Conservation (phyloP, 306 rosid species). For the Dalbergia cultrata region DNA sequence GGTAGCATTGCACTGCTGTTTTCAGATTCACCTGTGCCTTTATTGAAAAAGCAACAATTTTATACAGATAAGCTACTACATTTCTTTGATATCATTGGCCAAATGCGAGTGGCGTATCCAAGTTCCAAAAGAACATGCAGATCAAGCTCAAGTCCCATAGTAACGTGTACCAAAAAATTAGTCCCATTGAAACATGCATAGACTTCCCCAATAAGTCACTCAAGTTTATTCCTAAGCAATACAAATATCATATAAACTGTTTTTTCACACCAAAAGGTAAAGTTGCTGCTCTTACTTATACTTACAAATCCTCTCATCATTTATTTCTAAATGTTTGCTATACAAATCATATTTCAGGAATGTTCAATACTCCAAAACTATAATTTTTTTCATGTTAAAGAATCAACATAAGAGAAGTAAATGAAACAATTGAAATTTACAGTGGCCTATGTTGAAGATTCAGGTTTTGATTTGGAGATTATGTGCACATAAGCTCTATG, state of each 20-base stretch:
- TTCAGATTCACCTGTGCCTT: slow-evolving; percentile 26
- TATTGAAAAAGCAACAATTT: neutral
- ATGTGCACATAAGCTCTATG: slow-evolving; percentile 64
- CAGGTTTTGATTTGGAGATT: slow-evolving; percentile 44
- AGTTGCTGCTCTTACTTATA: slow-evolving; percentile 12
- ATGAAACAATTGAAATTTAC: slow-evolving; percentile 39
- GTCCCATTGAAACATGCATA: slow-evolving; percentile 23
- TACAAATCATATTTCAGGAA: slow-evolving; percentile 31
- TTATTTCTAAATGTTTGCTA: slow-evolving; percentile 14
- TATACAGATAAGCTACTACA: neutral
- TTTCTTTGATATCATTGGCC: neutral
- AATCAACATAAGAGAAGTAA: slow-evolving; percentile 10
- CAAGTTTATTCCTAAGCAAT: neutral
- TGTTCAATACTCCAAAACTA: neutral
- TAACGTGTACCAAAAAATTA: neutral
- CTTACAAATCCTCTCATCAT: slow-evolving; percentile 42
- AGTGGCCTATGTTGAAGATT: slow-evolving; percentile 42
- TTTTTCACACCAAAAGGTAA: slow-evolving; percentile 16
- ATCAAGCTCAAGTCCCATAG: neutral
- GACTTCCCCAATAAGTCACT: slow-evolving; percentile 5
- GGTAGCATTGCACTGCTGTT: slow-evolving; percentile 40
- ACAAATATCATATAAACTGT: neutral
- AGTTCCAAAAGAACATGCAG: neutral
- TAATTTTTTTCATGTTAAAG: slow-evolving; percentile 19
- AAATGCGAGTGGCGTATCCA: neutral